These are phyloP conservation scores for Seminavis robusta DNA, from an alignment of 108 stramenopile genomes.

Conservation along the genomic window DNA sequence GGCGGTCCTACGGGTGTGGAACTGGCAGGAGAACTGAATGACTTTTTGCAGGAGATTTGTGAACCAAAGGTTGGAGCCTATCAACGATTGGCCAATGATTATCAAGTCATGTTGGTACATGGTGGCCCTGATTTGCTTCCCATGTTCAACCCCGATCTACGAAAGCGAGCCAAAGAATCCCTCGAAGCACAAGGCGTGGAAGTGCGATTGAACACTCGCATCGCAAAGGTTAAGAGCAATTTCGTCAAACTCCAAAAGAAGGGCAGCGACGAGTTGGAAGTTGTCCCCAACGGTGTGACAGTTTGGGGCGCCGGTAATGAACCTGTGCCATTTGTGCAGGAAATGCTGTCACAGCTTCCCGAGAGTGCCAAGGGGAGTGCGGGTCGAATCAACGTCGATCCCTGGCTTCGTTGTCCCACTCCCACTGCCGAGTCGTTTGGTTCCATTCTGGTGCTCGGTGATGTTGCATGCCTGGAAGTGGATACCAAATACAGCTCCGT, in stretches of 20 bases:
- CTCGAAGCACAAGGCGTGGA: conserved; percentile 48
- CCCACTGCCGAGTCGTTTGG: conserved; percentile 30
- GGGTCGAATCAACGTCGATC: conserved; percentile 60
- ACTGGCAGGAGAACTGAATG: conserved; percentile 63
- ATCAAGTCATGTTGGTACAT: conserved; percentile 49
- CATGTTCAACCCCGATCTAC: conserved; percentile 51
- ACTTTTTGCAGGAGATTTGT: conserved; percentile 49
- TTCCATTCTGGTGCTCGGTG: conserved; percentile 59
- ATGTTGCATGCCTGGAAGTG: conserved; percentile 45
- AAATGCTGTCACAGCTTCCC: conserved; percentile 45
- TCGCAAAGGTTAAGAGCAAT: conserved; percentile 43
- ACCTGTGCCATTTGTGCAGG: conserved; percentile 53
- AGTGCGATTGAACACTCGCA: conserved; percentile 51
- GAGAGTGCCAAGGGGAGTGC: conserved; percentile 20
- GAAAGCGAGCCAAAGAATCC: conserved; percentile 32
- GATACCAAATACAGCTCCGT: conserved; percentile 1
- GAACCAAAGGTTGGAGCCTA: conserved; percentile 35
- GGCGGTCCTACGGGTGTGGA: conserved; percentile 77
- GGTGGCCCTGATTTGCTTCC: conserved; percentile 50
- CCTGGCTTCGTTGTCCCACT: conserved; percentile 51
- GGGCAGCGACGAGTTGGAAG: conserved; percentile 26
- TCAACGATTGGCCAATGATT: conserved; percentile 38
- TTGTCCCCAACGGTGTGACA: conserved; percentile 38
- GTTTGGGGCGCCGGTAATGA: conserved; percentile 68
- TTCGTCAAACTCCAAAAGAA: conserved; percentile 28